A percentile compares a stretch with the other conserved stretches of the same genome.
Conservation (phyloP, 2,329 filamentous ascomycete genomes). For the Penicillium glabrum region DNA sequence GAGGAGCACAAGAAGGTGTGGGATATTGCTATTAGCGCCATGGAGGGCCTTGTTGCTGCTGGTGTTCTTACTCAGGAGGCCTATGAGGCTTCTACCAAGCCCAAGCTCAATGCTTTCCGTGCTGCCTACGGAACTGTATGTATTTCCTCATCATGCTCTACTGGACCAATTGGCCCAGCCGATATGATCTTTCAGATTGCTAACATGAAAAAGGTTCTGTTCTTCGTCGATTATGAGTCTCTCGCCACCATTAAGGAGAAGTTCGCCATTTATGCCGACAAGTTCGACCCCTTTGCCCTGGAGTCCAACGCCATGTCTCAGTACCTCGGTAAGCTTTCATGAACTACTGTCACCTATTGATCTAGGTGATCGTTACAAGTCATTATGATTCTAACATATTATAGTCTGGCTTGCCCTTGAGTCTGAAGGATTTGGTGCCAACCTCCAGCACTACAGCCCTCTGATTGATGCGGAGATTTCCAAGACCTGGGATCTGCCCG, state of each 20-base stretch:
- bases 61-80: constrained; percentile 55
- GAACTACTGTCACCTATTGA: neutral
- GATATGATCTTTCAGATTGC: neutral
- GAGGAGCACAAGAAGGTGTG: constrained; percentile 86
- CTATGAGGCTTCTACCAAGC: constrained; percentile 48
- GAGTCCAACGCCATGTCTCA: constrained; percentile 81
- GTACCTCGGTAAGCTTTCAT: constrained; percentile 49
- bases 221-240: constrained; percentile 73
- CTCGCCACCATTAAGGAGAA: constrained; percentile 61
- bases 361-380: too few species aligned
- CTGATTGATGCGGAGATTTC: constrained; percentile 72
- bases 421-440: constrained; percentile 79
- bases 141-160: constrained; percentile 16
- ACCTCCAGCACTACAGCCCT: constrained; percentile 91
- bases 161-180: neutral
- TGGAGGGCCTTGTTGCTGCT: constrained; percentile 42
- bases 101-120: constrained; percentile 60
- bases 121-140: constrained; percentile 72
- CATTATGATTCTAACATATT: constrained; percentile 1
- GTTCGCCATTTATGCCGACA: constrained; percentile 73
- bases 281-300: constrained; percentile 72
- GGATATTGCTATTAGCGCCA: constrained; percentile 69
- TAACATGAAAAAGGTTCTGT: constrained; percentile 57
- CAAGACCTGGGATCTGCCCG: constrained; percentile 67
- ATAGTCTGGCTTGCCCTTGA: constrained; percentile 74